Percentiles rank a stretch among this genome's conserved stretches.
These are phyloP conservation scores for Diddensiella caesifluorescens DNA, from an alignment of 805 yeast species.

Conservation along the genomic window DNA sequence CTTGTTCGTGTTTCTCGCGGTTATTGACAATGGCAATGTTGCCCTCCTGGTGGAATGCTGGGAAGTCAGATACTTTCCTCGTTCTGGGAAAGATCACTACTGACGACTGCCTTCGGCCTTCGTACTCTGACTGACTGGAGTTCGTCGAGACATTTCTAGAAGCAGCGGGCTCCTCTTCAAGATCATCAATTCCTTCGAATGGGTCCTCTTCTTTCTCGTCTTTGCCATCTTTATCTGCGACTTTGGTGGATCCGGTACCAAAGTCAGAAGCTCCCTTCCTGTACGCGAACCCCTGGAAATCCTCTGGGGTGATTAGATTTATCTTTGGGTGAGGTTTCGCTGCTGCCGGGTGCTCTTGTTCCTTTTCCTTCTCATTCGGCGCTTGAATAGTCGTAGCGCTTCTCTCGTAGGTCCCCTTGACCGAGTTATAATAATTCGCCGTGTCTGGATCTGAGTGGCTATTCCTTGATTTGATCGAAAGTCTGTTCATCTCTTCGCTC, in stretches of 20 bases:
- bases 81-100: neutral
- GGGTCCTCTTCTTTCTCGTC: slow-evolving; percentile 21
- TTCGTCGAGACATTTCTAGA: neutral
- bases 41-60: slow-evolving; percentile 1
- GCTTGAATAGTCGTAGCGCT: neutral
- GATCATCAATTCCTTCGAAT: slow-evolving; percentile 27
- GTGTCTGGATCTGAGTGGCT: too few relatives aligned
- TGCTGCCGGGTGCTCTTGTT: neutral
- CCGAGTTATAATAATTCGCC: slow-evolving; percentile 12
- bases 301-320: slow-evolving; percentile 21
- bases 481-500: slow-evolving; percentile 1
- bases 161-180: neutral
- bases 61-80: slow-evolving; percentile 3
- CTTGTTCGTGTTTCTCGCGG: too few relatives aligned
- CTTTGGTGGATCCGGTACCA: slow-evolving; percentile 22
- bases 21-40: too few relatives aligned
- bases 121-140: too few relatives aligned
- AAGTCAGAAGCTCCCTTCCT: slow-evolving; percentile 8
- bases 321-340: slow-evolving; percentile 11
- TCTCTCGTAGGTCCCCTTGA: slow-evolving; percentile 9
- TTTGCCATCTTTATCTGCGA: slow-evolving; percentile 4
- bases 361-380: neutral
- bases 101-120: too few relatives aligned
- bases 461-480: too few relatives aligned
- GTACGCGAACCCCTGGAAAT: slow-evolving; percentile 15